These are phyloP conservation scores for Emmonsia crescens DNA, from an alignment of 2,329 filamentous ascomycete genomes.

Conservation along the genomic window DNA sequence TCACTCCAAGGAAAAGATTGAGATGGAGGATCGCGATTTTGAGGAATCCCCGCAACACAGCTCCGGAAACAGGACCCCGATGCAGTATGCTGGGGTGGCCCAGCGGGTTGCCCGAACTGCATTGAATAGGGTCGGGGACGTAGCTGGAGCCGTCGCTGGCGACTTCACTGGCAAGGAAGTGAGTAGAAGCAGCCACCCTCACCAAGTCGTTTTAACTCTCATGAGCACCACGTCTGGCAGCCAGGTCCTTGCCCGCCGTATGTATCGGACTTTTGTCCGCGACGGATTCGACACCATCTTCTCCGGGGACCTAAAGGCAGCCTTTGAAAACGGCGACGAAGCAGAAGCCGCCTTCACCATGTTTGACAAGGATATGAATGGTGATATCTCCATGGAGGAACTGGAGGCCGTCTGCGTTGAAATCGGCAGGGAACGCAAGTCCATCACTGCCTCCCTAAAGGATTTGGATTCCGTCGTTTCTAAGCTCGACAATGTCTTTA, in stretches of 20 bases:
- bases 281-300: slow-evolving; percentile 65
- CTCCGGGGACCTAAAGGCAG: slow-evolving; percentile 64
- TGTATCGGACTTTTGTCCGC: slow-evolving; percentile 77
- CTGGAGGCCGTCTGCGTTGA: slow-evolving; percentile 88
- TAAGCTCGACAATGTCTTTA: slow-evolving; percentile 79
- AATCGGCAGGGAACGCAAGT: slow-evolving; percentile 87
- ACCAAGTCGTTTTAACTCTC: slow-evolving; percentile 72
- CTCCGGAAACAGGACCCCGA: slow-evolving; percentile 62
- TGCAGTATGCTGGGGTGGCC: slow-evolving; percentile 56
- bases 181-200: slow-evolving; percentile 62
- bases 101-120: slow-evolving; percentile 65
- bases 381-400: slow-evolving; percentile 91
- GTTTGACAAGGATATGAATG: slow-evolving; percentile 95
- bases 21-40: slow-evolving; percentile 65
- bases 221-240: slow-evolving; percentile 61
- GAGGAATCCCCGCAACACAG: slow-evolving; percentile 47
- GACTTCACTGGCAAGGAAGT: slow-evolving; percentile 74
- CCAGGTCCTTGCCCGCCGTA: slow-evolving; percentile 72
- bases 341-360: slow-evolving; percentile 80
- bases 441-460: slow-evolving; percentile 87
- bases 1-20: slow-evolving; percentile 54
- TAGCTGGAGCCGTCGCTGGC: slow-evolving; percentile 75
- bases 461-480: slow-evolving; percentile 88
- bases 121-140: slow-evolving; percentile 69
- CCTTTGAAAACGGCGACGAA: slow-evolving; percentile 74